phyloP scores from a whole-genome alignment of 495 filamentous ascomycete genomes.

The Penicillium cosmopolitanum region DNA sequence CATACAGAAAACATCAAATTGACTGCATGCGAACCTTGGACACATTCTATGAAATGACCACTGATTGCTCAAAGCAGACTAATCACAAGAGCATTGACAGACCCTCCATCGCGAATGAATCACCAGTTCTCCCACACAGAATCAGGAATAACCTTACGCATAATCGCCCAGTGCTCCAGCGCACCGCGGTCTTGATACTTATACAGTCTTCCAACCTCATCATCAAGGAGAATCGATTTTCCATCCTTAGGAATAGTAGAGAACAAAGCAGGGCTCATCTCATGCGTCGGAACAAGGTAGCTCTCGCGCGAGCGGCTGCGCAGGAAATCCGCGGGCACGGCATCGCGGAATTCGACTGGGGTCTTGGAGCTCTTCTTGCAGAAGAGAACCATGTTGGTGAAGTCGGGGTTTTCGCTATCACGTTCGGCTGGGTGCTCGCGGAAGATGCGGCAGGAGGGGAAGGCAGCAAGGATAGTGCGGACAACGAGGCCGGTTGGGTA shows the following conservation, averaged over 20 bases:
- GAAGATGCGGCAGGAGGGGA: conserved; percentile 82
- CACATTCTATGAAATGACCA: no score
- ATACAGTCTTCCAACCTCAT: conserved; percentile 59
- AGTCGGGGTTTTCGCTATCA: conserved; percentile 57
- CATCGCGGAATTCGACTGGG: conserved; percentile 67
- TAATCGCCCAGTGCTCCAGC: conserved; percentile 85
- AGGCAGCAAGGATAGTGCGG: conserved; percentile 70
- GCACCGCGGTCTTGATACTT: conserved; percentile 76
- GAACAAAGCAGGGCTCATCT: conserved; percentile 63
- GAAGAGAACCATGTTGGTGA: conserved; percentile 86
- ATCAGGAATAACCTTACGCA: conserved; percentile 80
- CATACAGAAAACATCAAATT: no score
- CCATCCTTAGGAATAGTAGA: conserved; percentile 38
- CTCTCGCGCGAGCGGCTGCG: conserved; percentile 67
- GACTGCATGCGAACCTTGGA: no score
- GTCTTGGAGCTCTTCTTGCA: conserved; percentile 48
- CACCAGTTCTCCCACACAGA: conserved; percentile 89
- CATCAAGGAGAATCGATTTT: conserved; percentile 26
- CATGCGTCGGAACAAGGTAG: conserved; percentile 73
- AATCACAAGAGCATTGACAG: no score
- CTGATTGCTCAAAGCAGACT: no score
- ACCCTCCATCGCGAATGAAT: no score
- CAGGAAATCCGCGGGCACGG: conserved; percentile 68
- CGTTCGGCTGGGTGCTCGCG: conserved; percentile 68
- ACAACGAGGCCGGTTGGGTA: conserved; percentile 72